phyloP scores from a whole-genome alignment of 768 basidiomycete genomes.

The Tremella fuciformis region DNA sequence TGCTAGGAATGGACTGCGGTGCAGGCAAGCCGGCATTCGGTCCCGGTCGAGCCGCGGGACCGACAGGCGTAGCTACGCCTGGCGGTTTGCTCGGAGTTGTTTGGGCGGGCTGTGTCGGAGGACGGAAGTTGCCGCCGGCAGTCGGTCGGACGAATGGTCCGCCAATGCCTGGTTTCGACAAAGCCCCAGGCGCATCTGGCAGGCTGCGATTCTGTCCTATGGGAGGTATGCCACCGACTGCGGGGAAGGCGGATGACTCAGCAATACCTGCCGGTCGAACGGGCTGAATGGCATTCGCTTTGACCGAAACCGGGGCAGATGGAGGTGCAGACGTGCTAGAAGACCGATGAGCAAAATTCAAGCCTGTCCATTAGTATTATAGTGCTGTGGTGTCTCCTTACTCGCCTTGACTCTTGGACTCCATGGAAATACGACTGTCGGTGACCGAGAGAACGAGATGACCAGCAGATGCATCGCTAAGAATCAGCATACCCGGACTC shows the following conservation, averaged over 20 bases:
- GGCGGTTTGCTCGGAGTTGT: background rate
- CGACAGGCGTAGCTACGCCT: constrained; percentile 5
- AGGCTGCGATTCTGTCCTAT: too few relatives aligned
- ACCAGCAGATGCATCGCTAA: constrained; percentile 87
- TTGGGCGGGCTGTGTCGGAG: constrained; percentile 3
- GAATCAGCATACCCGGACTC: background rate
- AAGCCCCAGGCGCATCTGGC: too few relatives aligned
- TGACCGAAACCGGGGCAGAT: constrained; percentile 17
- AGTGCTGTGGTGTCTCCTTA: background rate
- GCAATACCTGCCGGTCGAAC: background rate
- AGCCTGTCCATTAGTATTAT: constrained; percentile 58
- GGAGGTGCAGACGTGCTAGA: constrained; percentile 18
- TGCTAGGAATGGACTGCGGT: background rate
- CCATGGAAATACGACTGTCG: constrained; percentile 86
- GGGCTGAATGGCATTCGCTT: background rate
- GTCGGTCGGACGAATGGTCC: too few relatives aligned
- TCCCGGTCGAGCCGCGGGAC: constrained; percentile 6
- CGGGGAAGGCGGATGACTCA: background rate
- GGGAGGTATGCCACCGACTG: background rate
- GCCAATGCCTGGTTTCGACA: too few relatives aligned
- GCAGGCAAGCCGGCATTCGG: constrained; percentile 6
- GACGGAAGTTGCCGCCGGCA: background rate
- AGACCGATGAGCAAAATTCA: constrained; percentile 68
- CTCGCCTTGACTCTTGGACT: constrained; percentile 86
- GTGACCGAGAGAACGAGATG: constrained; percentile 81